Percentiles rank a stretch among this genome's conserved stretches.
Evolutionary conservation across 2,329 filamentous ascomycete species (phyloP).

Genomic region (Sclerotinia spermophila): DNA sequence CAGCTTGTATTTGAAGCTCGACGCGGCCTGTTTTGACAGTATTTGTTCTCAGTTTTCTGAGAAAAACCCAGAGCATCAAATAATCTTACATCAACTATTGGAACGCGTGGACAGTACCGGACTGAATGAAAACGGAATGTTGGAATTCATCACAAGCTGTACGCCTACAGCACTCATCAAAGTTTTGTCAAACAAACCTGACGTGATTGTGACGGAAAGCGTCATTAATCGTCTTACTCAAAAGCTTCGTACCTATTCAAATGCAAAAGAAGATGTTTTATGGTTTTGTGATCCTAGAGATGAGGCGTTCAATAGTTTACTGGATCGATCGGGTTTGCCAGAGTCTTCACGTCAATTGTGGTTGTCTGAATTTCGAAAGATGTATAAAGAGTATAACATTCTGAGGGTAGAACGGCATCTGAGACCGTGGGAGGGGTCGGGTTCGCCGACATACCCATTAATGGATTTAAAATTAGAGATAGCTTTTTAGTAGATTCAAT

Average conservation of each 20-base stretch:
- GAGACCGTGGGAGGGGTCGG: too few species aligned
- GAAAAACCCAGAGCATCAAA: rapidly evolving
- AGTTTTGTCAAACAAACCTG: not conserved
- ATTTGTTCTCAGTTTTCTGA: not conserved
- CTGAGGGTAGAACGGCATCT: too few species aligned
- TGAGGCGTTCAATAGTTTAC: not conserved
- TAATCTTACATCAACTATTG: not conserved
- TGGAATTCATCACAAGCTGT: rapidly evolving
- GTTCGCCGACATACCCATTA: too few species aligned
- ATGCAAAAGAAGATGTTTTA: too few species aligned
- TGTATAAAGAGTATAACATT: too few species aligned
- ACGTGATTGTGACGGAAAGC: not conserved
- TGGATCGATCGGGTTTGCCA: not conserved
- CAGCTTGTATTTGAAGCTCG: not conserved
- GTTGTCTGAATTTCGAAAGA: too few species aligned
- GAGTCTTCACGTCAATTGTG: not conserved
- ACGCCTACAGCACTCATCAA: not conserved
- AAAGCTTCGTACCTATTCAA: not conserved
- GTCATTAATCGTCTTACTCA: not conserved
- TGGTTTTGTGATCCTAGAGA: not conserved
- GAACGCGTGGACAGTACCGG: not conserved
- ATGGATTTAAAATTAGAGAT: too few species aligned
- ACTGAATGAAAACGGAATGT: not conserved
- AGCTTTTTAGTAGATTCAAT: too few species aligned
- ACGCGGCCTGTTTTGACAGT: not conserved